A percentile compares a stretch with the other conserved stretches of the same genome.
Conservation (phyloP, 1,139 yeast species). For the Blastobotrys serpentis region DNA sequence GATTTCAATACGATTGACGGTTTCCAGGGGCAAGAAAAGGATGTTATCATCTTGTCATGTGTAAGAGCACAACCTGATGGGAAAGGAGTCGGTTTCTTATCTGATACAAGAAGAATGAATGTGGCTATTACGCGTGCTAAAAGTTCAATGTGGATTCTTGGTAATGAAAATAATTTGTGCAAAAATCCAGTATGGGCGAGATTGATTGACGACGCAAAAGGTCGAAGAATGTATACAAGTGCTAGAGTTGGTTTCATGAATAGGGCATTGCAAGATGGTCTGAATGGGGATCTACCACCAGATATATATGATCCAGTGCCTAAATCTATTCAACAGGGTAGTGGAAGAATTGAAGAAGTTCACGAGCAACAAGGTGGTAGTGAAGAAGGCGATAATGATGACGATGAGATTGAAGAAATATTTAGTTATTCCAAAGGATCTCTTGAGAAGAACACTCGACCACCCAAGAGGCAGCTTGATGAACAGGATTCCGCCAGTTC, state of each 20-base stretch:
- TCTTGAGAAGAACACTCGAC: not conserved
- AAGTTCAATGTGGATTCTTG: slow-evolving; percentile 89
- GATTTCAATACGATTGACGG: slow-evolving; percentile 97
- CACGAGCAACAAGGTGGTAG: not conserved
- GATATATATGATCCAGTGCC: not conserved
- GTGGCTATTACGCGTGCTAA: slow-evolving; percentile 94
- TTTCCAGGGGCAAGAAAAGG: slow-evolving; percentile 97
- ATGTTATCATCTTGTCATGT: slow-evolving; percentile 88
- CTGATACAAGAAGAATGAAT: slow-evolving; percentile 90
- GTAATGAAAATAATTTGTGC: slow-evolving; percentile 53
- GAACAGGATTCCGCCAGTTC: too few relatives aligned
- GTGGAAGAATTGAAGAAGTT: not conserved
- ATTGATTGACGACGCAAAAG: slow-evolving; percentile 60
- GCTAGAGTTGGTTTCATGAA: slow-evolving; percentile 40
- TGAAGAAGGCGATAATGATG: not conserved
- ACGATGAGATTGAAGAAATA: slow-evolving; percentile 5
- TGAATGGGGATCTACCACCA: not conserved
- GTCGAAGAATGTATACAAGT: slow-evolving; percentile 42
- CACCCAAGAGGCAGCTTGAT: not conserved
- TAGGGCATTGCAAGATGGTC: not conserved
- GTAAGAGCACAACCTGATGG: slow-evolving; percentile 71
- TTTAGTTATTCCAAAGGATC: slow-evolving; percentile 3
- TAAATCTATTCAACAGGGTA: not conserved
- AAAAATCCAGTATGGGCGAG: slow-evolving; percentile 69
- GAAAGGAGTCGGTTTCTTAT: slow-evolving; percentile 77